Conservation (phyloP, 805 yeast species). For the Candida pseudofarinosa region DNA sequence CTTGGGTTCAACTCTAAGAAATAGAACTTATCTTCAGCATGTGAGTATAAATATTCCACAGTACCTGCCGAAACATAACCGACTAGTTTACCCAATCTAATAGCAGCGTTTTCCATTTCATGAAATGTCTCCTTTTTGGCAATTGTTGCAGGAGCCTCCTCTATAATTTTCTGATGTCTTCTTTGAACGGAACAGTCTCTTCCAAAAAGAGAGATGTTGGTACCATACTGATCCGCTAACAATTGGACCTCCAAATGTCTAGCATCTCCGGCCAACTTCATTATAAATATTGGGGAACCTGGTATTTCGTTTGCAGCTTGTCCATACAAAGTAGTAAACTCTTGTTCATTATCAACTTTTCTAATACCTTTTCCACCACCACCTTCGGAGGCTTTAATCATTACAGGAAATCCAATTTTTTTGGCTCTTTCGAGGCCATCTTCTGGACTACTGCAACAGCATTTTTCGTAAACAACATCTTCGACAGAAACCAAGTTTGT, state of each 20-base stretch:
- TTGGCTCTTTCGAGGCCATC: constrained; percentile 86
- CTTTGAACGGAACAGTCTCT: constrained; percentile 99
- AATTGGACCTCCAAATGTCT: constrained; percentile 98
- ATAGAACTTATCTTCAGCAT: constrained; percentile 90
- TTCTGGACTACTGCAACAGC: constrained; percentile 82
- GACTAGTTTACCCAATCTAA: constrained; percentile 90
- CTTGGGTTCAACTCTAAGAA: constrained; percentile 97
- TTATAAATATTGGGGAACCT: constrained; percentile 96
- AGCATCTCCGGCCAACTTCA: constrained; percentile 96
- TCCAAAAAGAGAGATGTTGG: constrained; percentile 94
- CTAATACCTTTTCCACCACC: constrained; percentile 99
- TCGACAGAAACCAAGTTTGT: constrained; percentile 86
- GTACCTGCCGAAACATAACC: constrained; percentile 99
- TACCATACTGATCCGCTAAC: constrained; percentile 97
- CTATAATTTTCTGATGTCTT: constrained; percentile 98
- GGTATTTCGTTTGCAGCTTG: constrained; percentile 98
- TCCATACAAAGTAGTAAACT: constrained; percentile 70
- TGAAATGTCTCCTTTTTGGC: constrained; percentile 83
- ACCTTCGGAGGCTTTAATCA: constrained; percentile 99
- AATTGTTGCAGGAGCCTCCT: constrained; percentile 98
- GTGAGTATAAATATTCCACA: constrained; percentile 93
- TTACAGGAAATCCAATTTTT: constrained; percentile 93
- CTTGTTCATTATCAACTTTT: constrained; percentile 82
- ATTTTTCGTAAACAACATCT: constrained; percentile 78
- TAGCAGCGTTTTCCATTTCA: constrained; percentile 96